A percentile compares a stretch with the other conserved stretches of the same genome.
Evolutionary conservation across 75 land plant species (phyloP).

Genomic region (Adiantum capillusveneris): DNA sequence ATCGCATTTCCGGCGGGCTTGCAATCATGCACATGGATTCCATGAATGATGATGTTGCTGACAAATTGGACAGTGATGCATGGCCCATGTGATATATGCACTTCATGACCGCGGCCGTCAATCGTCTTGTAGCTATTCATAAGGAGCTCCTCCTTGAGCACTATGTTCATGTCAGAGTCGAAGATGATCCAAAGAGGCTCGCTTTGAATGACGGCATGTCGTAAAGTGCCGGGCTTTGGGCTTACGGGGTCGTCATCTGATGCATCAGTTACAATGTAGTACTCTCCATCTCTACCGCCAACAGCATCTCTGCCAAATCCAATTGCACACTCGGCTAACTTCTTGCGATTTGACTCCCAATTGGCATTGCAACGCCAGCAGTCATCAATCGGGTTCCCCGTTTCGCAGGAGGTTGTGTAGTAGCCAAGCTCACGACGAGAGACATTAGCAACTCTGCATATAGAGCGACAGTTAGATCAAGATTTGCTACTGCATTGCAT

Average conservation of each 20-base stretch:
- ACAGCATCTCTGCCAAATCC: slow-evolving; percentile 25
- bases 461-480: too few relatives aligned
- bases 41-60: slow-evolving; percentile 25
- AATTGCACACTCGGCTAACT: slow-evolving; percentile 27
- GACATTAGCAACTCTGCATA: too few relatives aligned
- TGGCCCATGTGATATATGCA: slow-evolving; percentile 26
- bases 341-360: slow-evolving; percentile 17
- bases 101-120: slow-evolving; percentile 23
- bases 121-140: slow-evolving; percentile 25
- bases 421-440: slow-evolving; percentile 13
- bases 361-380: slow-evolving; percentile 26
- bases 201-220: slow-evolving; percentile 25
- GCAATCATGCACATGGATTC: slow-evolving; percentile 30
- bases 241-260: slow-evolving; percentile 23
- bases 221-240: slow-evolving; percentile 21
- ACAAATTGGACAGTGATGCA: slow-evolving; percentile 21
- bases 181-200: slow-evolving; percentile 38
- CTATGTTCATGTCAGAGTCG: slow-evolving; percentile 17
- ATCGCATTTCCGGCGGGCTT: slow-evolving; percentile 22
- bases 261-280: slow-evolving; percentile 24
- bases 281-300: slow-evolving; percentile 20
- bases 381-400: slow-evolving; percentile 34
- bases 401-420: too few relatives aligned
- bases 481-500: too few relatives aligned
- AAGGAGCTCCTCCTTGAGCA: slow-evolving; percentile 21